phyloP scores from a whole-genome alignment of 139 green algal species.

The Gonium pectorale region DNA sequence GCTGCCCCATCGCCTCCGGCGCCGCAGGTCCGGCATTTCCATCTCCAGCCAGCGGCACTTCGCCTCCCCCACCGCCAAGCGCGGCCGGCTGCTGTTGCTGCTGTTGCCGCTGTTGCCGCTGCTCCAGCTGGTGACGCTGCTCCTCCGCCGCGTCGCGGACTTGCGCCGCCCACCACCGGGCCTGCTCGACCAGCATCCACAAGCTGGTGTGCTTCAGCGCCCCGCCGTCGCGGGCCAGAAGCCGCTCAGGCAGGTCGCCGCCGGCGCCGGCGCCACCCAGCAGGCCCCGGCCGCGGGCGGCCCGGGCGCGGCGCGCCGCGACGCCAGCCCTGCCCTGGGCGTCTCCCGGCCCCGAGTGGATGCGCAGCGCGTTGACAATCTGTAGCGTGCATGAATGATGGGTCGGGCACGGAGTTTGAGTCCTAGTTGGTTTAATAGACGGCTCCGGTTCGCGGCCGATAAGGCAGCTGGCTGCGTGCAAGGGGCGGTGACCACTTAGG shows the following conservation, averaged over 20 bases:
- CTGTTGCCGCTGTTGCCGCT: background rate
- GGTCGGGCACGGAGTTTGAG: too few species aligned
- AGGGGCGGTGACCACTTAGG: too few species aligned
- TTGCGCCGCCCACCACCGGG: slow-evolving; percentile 11
- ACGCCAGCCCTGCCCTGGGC: background rate
- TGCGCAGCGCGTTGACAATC: slow-evolving; percentile 22
- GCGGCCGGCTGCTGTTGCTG: background rate
- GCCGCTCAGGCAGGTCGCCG: background rate
- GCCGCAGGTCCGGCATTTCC: too few species aligned
- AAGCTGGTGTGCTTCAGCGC: slow-evolving; percentile 15
- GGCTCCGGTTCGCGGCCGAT: too few species aligned
- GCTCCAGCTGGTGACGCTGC: background rate
- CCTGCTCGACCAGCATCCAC: slow-evolving; percentile 38
- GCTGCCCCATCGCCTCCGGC: background rate
- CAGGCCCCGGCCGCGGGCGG: background rate
- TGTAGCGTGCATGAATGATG: too few species aligned
- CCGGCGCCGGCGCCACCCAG: background rate
- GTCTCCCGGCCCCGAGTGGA: background rate
- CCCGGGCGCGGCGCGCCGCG: background rate
- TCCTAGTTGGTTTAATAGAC: too few species aligned
- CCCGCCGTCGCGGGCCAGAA: background rate
- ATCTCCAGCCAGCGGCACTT: too few species aligned
- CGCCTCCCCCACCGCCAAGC: background rate
- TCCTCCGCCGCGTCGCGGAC: background rate
- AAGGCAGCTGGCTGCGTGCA: too few species aligned